Evolutionary conservation across 306 rosid genomes (phyloP).

Genomic region (Purshia tridentata): DNA sequence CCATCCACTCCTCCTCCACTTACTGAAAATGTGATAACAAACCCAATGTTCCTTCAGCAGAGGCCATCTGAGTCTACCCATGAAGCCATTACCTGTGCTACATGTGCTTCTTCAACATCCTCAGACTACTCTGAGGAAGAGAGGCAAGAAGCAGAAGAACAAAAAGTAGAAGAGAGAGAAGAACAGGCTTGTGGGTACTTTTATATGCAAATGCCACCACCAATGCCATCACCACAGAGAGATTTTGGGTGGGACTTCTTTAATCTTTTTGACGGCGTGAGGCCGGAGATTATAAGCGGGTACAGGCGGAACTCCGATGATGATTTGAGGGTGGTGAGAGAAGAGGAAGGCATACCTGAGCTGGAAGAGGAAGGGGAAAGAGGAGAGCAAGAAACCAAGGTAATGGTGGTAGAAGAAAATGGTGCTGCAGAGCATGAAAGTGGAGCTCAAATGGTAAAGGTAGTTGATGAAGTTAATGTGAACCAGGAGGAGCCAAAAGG

Average conservation of each 20-base stretch:
- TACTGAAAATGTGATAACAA: constrained; percentile 55
- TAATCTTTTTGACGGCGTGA: constrained; percentile 72
- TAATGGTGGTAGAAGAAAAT: constrained; percentile 41
- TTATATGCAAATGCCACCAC: constrained; percentile 80
- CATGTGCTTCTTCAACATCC: constrained; percentile 53
- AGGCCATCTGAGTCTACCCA: constrained; percentile 63
- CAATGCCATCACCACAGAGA: constrained; percentile 75
- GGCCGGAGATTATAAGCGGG: constrained; percentile 59
- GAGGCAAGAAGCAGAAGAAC: constrained; percentile 49
- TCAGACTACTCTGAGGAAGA: constrained; percentile 71
- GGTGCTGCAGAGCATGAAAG: constrained; percentile 34
- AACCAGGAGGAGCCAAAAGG: constrained; percentile 49
- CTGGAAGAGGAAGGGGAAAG: constrained; percentile 73
- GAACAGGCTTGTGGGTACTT: constrained; percentile 56
- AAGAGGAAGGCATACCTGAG: constrained; percentile 98
- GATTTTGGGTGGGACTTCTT: constrained; percentile 97
- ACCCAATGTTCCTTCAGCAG: constrained; percentile 90
- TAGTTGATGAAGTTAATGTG: constrained; percentile 39
- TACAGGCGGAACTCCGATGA: constrained; percentile 65
- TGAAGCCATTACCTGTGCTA: constrained; percentile 54
- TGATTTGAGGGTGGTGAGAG: constrained; percentile 82
- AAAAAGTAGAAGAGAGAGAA: constrained; percentile 29
- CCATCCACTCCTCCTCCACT: constrained; percentile 52
- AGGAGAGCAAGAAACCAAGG: constrained; percentile 45
- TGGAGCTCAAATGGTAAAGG: constrained; percentile 47